Evolutionary conservation across 352 stramenopile genomes (phyloP), one percentile per base, ranked within the genome.

Genomic region (Phytophthora quininea): DNA sequence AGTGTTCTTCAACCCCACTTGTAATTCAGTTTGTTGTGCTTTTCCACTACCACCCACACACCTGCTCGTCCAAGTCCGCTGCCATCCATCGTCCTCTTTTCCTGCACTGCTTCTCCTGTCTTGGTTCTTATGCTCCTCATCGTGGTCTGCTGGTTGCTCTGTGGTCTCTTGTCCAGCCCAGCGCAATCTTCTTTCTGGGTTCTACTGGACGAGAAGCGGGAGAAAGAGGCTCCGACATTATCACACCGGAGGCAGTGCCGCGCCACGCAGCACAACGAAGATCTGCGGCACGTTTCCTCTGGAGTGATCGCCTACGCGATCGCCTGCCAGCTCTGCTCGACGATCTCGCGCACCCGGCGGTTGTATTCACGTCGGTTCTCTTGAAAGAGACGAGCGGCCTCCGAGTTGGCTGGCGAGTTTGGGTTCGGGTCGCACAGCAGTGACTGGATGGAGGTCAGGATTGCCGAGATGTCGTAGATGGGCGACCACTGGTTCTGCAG

Each of bases 401-500:
- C 98, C 31, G 94, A 98, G 84, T 99, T 99, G 15, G 98, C 98
- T 8, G 98, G 98, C 64, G 96, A 99, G 31, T 98, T 97, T 49
- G 98, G 97, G 79, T 99, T 99, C 5, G 98, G 98, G 82, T 99
- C 98, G 70, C 96, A 99, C 58, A 99, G 82, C 48, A 99, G 79
- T 71, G 96, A 99, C 88, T 99, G 98, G 74, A 99, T 99, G 66
- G 93, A 99, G 42, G 97, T 99, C 55, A 99, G 84, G 77, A 99
- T 99, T 30, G 97, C 97, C 31, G 95, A 98, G 74, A 99, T 99
- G 73, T 99, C 97, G 79, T 99, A 99, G 78, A 99, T 99, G 14
- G 98, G 98, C 77, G 93, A 99, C 98, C 98, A 99, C 78, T 99
- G 97, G 83, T 99, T 99, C 79, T 99, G 97, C 69, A 99, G 86